Evolutionary conservation across 257 asterid species (phyloP), one percentile per base, ranked within the genome.

Genomic region (Verbascum thapsus): DNA sequence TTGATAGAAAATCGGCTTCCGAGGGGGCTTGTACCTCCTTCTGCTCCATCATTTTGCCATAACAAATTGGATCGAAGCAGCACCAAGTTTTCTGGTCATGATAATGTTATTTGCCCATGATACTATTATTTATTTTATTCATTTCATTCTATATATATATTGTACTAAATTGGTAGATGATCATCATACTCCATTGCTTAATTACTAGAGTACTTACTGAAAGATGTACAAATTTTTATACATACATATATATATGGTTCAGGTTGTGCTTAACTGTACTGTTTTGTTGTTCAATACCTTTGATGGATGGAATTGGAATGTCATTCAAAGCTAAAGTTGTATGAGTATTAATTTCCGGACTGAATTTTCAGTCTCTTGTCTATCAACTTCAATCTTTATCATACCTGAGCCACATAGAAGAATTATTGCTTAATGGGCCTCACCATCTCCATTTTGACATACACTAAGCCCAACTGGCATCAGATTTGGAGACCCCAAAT

Each of bases 11-110:
- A 54, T 19, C 75, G 73, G 58, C 74, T 87, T 15, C 92, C 92
- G 16, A 73, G 83, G 69, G 95, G 90, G 63, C 81, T 74, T 3
- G 92, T 80, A 66, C 92, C 95, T 1, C 89, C 95, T 4, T 87
- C 95, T 4, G 83, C 66, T 63, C 78, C 95, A 39, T 87, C 95
- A 1, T 32, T 20, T 1, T 87, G 91, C 68, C 95, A 87, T 63
- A 78, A 84, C 81, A 70, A 19, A 58, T 66, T 82, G 62, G 50
- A 56, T 41, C 76, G 53, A 50, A 9, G 15, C n/a, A 26, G 32
- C 32, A 26, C 8, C 66, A 69, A 73, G 17, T 34, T 61, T 38
- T 47, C 23, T 0, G 43, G 0, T 35, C 34, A 22, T 37, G 68
- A 59, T 58, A 12, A 63, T 58, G 1, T 50, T 53, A 23, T 64